Percentiles rank a stretch among this genome's conserved stretches.
Evolutionary conservation across 176 grass and related monocot species (phyloP).

Genomic region (Zoysia pacifica): DNA sequence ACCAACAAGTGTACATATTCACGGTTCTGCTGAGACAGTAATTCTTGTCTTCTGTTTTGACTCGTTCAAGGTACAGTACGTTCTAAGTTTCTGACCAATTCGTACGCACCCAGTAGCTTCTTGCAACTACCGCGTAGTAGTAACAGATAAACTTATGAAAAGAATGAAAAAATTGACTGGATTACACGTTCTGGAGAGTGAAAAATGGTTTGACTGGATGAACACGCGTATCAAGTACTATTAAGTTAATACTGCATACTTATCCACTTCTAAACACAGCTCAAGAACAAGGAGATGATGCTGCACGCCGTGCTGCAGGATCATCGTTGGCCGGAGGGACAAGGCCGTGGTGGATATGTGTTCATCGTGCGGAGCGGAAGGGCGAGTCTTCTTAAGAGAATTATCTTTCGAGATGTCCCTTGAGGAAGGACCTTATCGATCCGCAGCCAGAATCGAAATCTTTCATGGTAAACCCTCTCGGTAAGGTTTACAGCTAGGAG

Average conservation of each 20-base stretch:
- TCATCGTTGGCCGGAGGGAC: conserved; percentile 41
- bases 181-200: background rate
- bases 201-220: background rate
- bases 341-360: conserved; percentile 26
- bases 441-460: background rate
- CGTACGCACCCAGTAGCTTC: background rate
- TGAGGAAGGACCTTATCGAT: background rate
- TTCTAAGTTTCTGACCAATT: background rate
- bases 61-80: conserved; percentile 8
- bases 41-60: background rate
- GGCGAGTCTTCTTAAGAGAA: background rate
- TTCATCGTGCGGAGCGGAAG: conserved; percentile 24
- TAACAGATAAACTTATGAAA: background rate
- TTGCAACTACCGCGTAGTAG: background rate
- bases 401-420: background rate
- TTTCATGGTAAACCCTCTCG: background rate
- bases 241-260: conserved; percentile 5
- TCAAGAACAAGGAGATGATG: background rate
- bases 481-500: conserved; percentile 29
- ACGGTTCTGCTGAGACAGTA: conserved; percentile 33
- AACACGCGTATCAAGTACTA: background rate
- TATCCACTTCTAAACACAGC: conserved; percentile 32
- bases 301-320: too few species aligned
- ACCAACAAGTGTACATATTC: background rate
- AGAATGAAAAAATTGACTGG: conserved; percentile 16